phyloP scores from a whole-genome alignment of 306 rosid genomes.

The Begonia masoniana region DNA sequence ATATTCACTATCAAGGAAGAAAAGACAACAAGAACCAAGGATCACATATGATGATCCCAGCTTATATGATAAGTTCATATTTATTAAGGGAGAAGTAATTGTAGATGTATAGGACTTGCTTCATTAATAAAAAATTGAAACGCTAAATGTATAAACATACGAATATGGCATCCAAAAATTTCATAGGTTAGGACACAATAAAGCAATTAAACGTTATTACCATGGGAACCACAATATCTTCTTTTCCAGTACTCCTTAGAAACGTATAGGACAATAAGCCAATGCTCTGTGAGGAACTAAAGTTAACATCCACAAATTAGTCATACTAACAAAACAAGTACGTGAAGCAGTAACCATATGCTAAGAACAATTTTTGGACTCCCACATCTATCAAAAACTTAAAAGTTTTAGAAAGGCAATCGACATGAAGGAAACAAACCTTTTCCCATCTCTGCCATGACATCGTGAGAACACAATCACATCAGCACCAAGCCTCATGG shows the following conservation, averaged over 20 bases:
- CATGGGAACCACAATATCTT: conserved; percentile 97
- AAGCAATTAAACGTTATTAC: conserved; percentile 28
- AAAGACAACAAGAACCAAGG: no score
- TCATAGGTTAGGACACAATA: no score
- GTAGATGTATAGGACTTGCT: no score
- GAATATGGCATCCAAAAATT: no score
- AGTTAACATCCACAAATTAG: conserved; percentile 8
- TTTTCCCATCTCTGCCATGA: conserved; percentile 46
- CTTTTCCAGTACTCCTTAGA: conserved; percentile 86
- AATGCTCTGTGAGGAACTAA: conserved; percentile 74
- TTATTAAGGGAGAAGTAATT: no score
- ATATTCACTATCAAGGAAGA: no score
- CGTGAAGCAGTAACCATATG: not conserved
- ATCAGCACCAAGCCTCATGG: conserved; percentile 98
- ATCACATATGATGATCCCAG: no score
- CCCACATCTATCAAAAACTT: not conserved
- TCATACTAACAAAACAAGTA: not conserved
- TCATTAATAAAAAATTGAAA: no score
- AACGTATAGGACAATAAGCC: conserved; percentile 92
- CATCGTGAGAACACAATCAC: conserved; percentile 87
- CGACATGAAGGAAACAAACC: conserved; percentile 30
- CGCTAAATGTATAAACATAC: no score
- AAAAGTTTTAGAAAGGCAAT: not conserved
- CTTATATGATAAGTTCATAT: no score
- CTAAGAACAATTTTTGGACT: not conserved